Base-by-base conservation (phyloP, 345 rosid genomes). In the Euphorbia pulcherrima region DNA sequence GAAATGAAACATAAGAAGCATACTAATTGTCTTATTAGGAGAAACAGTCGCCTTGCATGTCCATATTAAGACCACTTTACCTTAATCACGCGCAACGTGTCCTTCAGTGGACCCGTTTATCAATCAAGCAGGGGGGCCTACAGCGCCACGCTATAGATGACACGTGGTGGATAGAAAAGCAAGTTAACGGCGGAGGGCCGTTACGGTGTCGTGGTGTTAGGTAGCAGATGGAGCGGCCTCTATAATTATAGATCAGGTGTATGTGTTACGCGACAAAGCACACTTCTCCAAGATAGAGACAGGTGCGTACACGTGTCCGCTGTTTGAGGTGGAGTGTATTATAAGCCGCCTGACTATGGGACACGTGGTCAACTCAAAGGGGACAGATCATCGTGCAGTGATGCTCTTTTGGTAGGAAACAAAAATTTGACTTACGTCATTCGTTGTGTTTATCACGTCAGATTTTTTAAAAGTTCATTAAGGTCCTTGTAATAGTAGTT, bases 121-220 rank as follows among this genome's bases (percentile, higher is more conserved):
- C 18, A 44, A 12, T 44, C 50, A 44, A 44, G 16, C 7, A 14
- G 50, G 2, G 50, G 50, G 50, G 16, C 50, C 50, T 18, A 44
- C 13, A 44, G 16, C 0, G 11, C 44, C 50, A 11, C 0, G 13
- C 16, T 44, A 1, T 44, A 44, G 50, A 12, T 44, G 50, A 12
- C 50, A 44, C 50, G 50, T 44, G 13, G 17, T 44, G 17, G 50
- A 44, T 44, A 18, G 50, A 44, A 44, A 12, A 44, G 50, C 28
- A 23, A 16, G 59, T 11, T 52, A 52, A 68, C 68, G 78, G 21
- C 41, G 6, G 27, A 71, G 70, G 73, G 77, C 65, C 60, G 81
- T 76, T 78, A 74, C 46, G 26, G 67, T 81, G 87, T 79, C 81
- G 72, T 75, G 83, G 74, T 71, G 73, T 74, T 79, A 68, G 80